A percentile compares a stretch with the other conserved stretches of the same genome.
Conservation (phyloP, 192 early-diverging fungal species). For the Haplosporangium gracile region DNA sequence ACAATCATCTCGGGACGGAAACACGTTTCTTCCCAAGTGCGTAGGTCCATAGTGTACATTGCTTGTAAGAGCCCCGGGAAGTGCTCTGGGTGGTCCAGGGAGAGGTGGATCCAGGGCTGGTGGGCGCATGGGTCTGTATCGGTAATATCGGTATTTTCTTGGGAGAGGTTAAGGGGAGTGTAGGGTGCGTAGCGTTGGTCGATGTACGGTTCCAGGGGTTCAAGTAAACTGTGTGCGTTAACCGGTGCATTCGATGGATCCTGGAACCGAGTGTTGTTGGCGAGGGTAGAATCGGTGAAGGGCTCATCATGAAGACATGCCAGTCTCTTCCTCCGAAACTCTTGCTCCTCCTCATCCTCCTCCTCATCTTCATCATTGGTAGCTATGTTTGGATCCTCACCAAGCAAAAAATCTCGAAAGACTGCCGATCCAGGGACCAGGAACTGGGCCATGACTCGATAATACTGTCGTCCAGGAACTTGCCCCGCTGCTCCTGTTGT, state of each 20-base stretch:
- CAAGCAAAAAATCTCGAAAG: constrained; percentile 25
- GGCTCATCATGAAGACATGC: background rate
- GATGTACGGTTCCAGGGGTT: background rate
- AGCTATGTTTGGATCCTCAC: background rate
- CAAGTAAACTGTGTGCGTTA: background rate
- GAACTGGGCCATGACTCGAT: constrained; percentile 23
- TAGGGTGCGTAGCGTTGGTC: background rate
- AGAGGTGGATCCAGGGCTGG: constrained; percentile 16
- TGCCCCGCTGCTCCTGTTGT: background rate
- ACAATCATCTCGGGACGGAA: constrained; percentile 20
- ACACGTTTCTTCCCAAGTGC: background rate
- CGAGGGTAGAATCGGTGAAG: background rate
- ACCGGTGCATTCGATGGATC: background rate
- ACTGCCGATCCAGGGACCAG: constrained; percentile 24
- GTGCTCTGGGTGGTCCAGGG: constrained; percentile 14
- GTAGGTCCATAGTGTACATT: constrained; percentile 24
- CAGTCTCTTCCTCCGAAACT: background rate
- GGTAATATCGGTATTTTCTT: background rate
- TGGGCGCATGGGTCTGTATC: background rate
- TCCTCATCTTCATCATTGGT: background rate
- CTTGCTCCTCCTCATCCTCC: background rate
- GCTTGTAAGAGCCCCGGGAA: constrained; percentile 16
- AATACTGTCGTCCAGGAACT: background rate
- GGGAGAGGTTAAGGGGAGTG: background rate
- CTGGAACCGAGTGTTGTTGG: background rate